These are phyloP conservation scores for Hordeum marinum DNA, from an alignment of 176 grass and related monocot genomes.

Conservation along the genomic window DNA sequence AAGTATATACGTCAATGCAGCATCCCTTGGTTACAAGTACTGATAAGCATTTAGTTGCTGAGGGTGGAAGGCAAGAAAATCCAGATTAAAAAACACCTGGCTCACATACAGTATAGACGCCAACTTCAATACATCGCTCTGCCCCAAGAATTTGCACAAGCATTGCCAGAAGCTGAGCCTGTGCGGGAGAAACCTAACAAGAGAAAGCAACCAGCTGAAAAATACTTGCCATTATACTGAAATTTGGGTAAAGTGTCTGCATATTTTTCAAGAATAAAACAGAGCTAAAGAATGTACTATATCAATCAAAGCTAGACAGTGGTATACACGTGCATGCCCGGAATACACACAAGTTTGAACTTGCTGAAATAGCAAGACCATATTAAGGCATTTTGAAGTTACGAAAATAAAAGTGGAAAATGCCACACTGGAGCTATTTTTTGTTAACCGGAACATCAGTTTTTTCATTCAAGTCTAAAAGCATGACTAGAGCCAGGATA, in stretches of 20 bases:
- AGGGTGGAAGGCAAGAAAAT: not conserved
- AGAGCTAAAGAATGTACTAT: not conserved
- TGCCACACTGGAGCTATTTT: not conserved
- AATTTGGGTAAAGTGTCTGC: not conserved
- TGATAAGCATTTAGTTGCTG: not conserved
- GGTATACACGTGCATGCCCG: not conserved
- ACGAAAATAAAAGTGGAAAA: not conserved
- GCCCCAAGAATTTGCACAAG: conserved; percentile 82
- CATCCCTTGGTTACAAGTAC: not conserved
- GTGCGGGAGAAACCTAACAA: conserved; percentile 78
- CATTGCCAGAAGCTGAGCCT: conserved; percentile 86
- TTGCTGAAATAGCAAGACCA: not conserved
- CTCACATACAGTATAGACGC: conserved; percentile 71
- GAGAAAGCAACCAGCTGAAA: not conserved
- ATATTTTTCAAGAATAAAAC: not conserved
- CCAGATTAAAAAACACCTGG: not conserved
- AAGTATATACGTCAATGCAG: not conserved
- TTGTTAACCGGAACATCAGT: not conserved
- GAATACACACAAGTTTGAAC: not conserved
- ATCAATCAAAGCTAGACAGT: not conserved
- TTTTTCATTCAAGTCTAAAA: not conserved
- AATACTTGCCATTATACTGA: not conserved
- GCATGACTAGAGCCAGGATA: not conserved
- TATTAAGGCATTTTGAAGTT: not conserved
- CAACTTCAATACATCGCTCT: conserved; percentile 81